Percentiles rank a stretch among this genome's conserved stretches.
Evolutionary conservation across 1,284 basidiomycete genomes (phyloP).

Genomic region (Ustilago tritici): DNA sequence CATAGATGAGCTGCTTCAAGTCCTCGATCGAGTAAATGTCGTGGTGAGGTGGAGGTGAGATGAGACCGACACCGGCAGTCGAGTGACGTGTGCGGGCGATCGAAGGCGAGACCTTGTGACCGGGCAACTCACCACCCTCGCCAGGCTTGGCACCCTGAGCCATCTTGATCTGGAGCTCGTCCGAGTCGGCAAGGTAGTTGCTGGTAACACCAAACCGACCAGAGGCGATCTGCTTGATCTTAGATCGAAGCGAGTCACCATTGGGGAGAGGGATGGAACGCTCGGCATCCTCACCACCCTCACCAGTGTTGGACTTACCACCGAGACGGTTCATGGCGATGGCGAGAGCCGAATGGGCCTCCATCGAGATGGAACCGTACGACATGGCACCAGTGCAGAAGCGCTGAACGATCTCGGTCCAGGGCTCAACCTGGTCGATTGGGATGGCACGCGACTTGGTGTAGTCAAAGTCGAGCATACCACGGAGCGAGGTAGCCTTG

Average conservation of each 20-base stretch:
- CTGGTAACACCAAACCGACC: slow-evolving; percentile 67
- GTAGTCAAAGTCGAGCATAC: slow-evolving; percentile 65
- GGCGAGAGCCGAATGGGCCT: slow-evolving; percentile 65
- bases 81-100: slow-evolving; percentile 67
- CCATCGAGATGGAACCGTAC: slow-evolving; percentile 68
- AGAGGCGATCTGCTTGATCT: slow-evolving; percentile 69
- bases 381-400: slow-evolving; percentile 69
- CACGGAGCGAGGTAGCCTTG: slow-evolving; percentile 64
- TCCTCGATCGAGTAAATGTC: slow-evolving; percentile 69
- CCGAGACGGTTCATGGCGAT: slow-evolving; percentile 68
- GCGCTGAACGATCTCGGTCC: slow-evolving; percentile 68
- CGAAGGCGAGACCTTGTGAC: slow-evolving; percentile 67
- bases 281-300: slow-evolving; percentile 68
- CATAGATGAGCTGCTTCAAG: slow-evolving; percentile 68
- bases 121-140: slow-evolving; percentile 68
- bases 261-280: slow-evolving; percentile 67
- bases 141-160: slow-evolving; percentile 68
- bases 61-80: slow-evolving; percentile 66
- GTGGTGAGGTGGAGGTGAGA: slow-evolving; percentile 66
- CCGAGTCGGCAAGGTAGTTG: slow-evolving; percentile 66
- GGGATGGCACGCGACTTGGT: slow-evolving; percentile 63
- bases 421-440: slow-evolving; percentile 68
- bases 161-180: slow-evolving; percentile 69
- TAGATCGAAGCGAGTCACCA: slow-evolving; percentile 67
- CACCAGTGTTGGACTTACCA: slow-evolving; percentile 68